Percentiles rank a stretch among this genome's conserved stretches.
phyloP scores from a whole-genome alignment of 169 alveolate genomes.

The Condylostoma magnum region DNA sequence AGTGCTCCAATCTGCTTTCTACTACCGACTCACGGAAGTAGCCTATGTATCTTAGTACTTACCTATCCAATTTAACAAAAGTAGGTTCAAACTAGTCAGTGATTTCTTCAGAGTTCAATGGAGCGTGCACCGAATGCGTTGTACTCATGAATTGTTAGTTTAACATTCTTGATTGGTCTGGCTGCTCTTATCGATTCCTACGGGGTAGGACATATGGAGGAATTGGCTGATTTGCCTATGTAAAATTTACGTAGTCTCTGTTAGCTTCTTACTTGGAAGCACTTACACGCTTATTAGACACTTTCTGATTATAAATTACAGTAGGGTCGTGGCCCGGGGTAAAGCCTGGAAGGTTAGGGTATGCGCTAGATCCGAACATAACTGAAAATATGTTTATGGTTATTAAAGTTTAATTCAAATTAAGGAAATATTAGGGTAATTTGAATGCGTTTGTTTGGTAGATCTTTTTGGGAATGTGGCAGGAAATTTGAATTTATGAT shows the following conservation, averaged over 20 bases:
- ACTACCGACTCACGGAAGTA: slow-evolving; percentile 80
- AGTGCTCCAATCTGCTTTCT: slow-evolving; percentile 73
- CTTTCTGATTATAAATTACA: slow-evolving; percentile 12
- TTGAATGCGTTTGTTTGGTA: too few relatives aligned
- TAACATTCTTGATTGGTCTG: slow-evolving; percentile 3
- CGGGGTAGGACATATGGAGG: slow-evolving; percentile 17
- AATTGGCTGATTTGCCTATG: slow-evolving; percentile 17
- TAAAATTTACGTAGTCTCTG: slow-evolving; percentile 28
- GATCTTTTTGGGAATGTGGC: too few relatives aligned
- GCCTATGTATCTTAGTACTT: slow-evolving; percentile 70
- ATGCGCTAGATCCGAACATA: slow-evolving; percentile 11
- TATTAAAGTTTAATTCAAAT: too few relatives aligned
- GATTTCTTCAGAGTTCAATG: slow-evolving; percentile 21
- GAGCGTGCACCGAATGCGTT: slow-evolving; percentile 20
- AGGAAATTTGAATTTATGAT: too few relatives aligned
- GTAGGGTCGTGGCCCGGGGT: slow-evolving; percentile 30
- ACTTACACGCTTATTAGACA: slow-evolving; percentile 1
- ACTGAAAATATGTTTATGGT: background rate
- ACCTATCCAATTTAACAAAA: slow-evolving; percentile 39
- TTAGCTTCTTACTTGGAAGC: slow-evolving; percentile 10
- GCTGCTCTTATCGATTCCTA: background rate
- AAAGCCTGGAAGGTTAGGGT: slow-evolving; percentile 31
- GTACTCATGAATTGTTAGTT: slow-evolving; percentile 1
- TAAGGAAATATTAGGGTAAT: too few relatives aligned
- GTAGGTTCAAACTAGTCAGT: slow-evolving; percentile 42